A percentile compares a stretch with the other conserved stretches of the same genome.
Evolutionary conservation across 345 rosid genomes (phyloP).

Genomic region (Eucalyptus coolabah): DNA sequence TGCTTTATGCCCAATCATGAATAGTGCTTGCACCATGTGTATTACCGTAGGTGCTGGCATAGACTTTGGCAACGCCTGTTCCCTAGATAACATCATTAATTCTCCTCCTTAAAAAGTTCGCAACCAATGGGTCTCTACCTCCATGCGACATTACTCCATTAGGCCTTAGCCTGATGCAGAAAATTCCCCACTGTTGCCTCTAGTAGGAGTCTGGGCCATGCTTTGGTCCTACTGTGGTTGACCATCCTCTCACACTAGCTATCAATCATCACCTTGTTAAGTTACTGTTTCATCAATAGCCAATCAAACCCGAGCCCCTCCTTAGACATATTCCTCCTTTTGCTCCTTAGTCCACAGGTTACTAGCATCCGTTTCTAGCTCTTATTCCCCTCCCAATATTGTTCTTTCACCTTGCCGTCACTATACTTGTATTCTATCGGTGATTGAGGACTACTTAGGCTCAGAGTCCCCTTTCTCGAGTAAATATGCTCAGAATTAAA

Average conservation of each 20-base stretch:
- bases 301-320: not conserved
- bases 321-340: not conserved
- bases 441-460: not conserved
- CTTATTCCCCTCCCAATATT: not conserved
- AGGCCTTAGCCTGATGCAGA: not conserved
- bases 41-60: not conserved
- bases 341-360: not conserved
- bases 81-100: rapidly evolving
- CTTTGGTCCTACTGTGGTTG: not conserved
- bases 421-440: not conserved
- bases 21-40: not conserved
- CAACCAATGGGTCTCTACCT: not conserved
- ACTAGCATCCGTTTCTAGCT: not conserved
- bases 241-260: not conserved
- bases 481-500: not conserved
- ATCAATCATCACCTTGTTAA: not conserved
- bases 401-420: not conserved
- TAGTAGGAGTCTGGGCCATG: not conserved
- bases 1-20: not conserved
- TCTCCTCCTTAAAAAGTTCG: not conserved
- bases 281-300: not conserved
- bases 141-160: not conserved
- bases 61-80: not conserved
- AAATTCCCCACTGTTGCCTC: not conserved
- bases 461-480: not conserved